Evolutionary conservation across 2,329 filamentous ascomycete genomes (phyloP).

Genomic region (Xylariaceae sp.): DNA sequence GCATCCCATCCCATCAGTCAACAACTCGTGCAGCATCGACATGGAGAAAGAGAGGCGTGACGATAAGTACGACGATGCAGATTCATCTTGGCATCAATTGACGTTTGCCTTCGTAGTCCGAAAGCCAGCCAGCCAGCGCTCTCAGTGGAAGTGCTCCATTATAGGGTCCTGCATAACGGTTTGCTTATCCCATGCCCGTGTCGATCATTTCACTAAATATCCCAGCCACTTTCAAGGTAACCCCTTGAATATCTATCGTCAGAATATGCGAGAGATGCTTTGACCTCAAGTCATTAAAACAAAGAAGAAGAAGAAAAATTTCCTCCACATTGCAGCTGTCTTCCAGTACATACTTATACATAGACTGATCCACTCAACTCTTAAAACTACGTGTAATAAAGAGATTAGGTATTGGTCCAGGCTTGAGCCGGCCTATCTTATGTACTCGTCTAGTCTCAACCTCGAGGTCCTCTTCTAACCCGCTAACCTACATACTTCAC

Average conservation of each 20-base stretch:
- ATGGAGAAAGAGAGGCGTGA: background rate
- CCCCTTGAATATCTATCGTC: slow-evolving; percentile 14
- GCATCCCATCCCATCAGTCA: background rate
- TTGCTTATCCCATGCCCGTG: slow-evolving; percentile 22
- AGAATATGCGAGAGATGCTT: slow-evolving; percentile 18
- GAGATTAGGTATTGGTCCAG: background rate
- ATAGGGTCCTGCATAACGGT: slow-evolving; percentile 6
- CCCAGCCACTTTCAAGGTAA: slow-evolving; percentile 16
- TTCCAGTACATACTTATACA: slow-evolving; percentile 7
- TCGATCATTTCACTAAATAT: slow-evolving; percentile 24
- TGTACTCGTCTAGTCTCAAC: background rate
- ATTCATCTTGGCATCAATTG: background rate
- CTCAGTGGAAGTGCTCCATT: background rate
- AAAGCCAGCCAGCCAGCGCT: too few relatives aligned
- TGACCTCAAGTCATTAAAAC: slow-evolving; percentile 22
- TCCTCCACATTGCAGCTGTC: slow-evolving; percentile 8
- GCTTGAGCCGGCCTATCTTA: background rate
- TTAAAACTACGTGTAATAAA: slow-evolving; percentile 7
- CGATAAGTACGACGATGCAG: background rate
- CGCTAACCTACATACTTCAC: too few relatives aligned
- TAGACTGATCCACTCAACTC: slow-evolving; percentile 20
- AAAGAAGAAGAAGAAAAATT: too few relatives aligned
- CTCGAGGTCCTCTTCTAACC: background rate
- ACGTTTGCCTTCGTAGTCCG: background rate
- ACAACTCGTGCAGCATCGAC: background rate